Evolutionary conservation across 176 grass and related monocot species (phyloP).

Genomic region (Rhynchospora pubera): DNA sequence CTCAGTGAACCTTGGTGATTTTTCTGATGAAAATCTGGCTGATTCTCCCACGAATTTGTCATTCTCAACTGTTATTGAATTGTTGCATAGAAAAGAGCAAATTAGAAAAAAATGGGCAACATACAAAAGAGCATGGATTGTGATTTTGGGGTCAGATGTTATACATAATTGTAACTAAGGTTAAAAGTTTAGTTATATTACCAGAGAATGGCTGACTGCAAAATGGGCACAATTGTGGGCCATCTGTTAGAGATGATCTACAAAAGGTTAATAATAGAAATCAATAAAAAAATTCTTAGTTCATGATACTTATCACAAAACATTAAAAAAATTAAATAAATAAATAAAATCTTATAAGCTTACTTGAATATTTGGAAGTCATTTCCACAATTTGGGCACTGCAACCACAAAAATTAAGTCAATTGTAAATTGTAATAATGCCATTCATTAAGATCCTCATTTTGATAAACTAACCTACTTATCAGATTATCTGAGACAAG

Average conservation of each 20-base stretch:
- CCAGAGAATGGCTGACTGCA: constrained; percentile 94
- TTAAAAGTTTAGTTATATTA: constrained; percentile 12
- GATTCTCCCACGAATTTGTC: constrained; percentile 30
- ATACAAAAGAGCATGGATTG: neutral
- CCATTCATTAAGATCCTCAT: neutral
- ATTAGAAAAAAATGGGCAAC: neutral
- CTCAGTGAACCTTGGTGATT: constrained; percentile 8
- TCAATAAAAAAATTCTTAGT: neutral
- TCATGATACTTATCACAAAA: neutral
- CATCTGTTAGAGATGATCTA: constrained; percentile 81
- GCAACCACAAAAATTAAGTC: constrained; percentile 27
- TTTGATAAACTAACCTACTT: neutral
- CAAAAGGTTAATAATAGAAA: constrained; percentile 17
- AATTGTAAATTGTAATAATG: neutral
- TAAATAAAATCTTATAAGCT: constrained; percentile 27
- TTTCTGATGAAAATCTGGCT: constrained; percentile 25
- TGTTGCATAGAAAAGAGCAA: neutral
- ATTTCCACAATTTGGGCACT: constrained; percentile 93
- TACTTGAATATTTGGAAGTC: constrained; percentile 82
- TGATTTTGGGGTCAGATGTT: neutral
- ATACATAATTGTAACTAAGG: neutral
- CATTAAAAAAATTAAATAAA: neutral
- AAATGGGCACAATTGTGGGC: constrained; percentile 75
- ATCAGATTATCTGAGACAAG: neutral
- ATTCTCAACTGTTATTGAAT: constrained; percentile 4